Percentiles rank a stretch among this genome's conserved stretches.
These are phyloP conservation scores for Wolfiporia cocos DNA, from an alignment of 1,284 basidiomycete species.

Conservation along the genomic window DNA sequence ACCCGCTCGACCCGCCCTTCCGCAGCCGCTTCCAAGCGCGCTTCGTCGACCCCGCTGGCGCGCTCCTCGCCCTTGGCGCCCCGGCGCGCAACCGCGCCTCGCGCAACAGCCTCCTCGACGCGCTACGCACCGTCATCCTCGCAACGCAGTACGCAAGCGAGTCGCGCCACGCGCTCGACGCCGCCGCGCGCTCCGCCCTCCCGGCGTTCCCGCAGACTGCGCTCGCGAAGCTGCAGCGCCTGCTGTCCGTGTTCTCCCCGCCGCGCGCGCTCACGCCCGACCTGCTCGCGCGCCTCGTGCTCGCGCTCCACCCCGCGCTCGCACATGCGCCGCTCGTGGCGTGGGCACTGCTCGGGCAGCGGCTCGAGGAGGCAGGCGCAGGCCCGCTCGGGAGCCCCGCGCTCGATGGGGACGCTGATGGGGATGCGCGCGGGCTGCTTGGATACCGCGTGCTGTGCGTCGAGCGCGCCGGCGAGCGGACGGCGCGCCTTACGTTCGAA, in stretches of 20 bases:
- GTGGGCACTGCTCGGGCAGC: constrained; percentile 53
- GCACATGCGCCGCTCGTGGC: constrained; percentile 48
- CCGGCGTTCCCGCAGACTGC: constrained; percentile 62
- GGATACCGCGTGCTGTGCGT: constrained; percentile 43
- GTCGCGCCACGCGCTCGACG: constrained; percentile 42
- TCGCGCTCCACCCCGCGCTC: constrained; percentile 51
- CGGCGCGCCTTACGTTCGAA: constrained; percentile 38
- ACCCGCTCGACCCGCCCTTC: constrained; percentile 64
- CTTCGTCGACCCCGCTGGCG: constrained; percentile 54
- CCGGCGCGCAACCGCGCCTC: not conserved
- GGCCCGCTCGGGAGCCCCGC: constrained; percentile 47
- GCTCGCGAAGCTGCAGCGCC: constrained; percentile 39
- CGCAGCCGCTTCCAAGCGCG: constrained; percentile 64
- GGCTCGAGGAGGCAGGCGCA: constrained; percentile 45
- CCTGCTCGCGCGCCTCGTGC: constrained; percentile 45
- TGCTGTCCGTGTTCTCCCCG: constrained; percentile 40
- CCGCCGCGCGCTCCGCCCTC: constrained; percentile 42
- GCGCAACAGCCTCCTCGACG: constrained; percentile 27
- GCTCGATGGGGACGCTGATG: constrained; percentile 27
- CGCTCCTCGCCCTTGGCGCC: constrained; percentile 30
- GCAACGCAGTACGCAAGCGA: constrained; percentile 58
- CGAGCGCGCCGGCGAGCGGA: constrained; percentile 31
- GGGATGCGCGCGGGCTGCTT: constrained; percentile 41
- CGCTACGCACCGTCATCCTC: constrained; percentile 48
- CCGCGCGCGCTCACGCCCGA: constrained; percentile 34